Conservation (phyloP, 306 rosid genomes). For the Macrotyloma uniflorum region DNA sequence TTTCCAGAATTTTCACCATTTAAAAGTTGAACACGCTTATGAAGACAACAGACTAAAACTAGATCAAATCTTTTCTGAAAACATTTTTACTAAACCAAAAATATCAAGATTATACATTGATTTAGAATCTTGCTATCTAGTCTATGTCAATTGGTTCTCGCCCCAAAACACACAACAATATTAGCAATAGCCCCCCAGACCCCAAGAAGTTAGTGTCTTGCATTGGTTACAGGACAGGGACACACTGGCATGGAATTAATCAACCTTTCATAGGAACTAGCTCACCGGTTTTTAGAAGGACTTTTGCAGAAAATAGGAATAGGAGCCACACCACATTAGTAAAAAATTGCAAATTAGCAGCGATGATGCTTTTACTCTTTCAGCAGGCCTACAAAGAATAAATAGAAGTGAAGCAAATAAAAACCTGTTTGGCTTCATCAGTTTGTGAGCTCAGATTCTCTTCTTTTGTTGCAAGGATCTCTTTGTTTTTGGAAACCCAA, state of each 20-base stretch:
- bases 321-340: background rate
- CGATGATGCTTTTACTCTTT: slow-evolving; percentile 18
- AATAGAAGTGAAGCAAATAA: background rate
- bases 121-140: no score
- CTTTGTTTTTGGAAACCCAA: slow-evolving; percentile 61
- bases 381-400: background rate
- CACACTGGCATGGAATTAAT: background rate
- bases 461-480: slow-evolving; percentile 38
- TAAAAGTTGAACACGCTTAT: background rate
- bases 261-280: background rate
- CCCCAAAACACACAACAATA: background rate
- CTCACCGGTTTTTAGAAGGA: background rate
- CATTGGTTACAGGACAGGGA: background rate
- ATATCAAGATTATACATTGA: no score
- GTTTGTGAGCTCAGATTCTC: slow-evolving; percentile 44
- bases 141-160: background rate
- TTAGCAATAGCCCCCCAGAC: no score
- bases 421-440: slow-evolving; percentile 59
- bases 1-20: background rate
- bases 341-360: background rate
- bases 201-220: no score
- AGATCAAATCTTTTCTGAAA: background rate
- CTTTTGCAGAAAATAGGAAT: background rate
- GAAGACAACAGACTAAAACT: background rate
- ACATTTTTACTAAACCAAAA: background rate